phyloP scores from a whole-genome alignment of 176 grass and related monocot genomes.

The Lolium multiflorum region DNA sequence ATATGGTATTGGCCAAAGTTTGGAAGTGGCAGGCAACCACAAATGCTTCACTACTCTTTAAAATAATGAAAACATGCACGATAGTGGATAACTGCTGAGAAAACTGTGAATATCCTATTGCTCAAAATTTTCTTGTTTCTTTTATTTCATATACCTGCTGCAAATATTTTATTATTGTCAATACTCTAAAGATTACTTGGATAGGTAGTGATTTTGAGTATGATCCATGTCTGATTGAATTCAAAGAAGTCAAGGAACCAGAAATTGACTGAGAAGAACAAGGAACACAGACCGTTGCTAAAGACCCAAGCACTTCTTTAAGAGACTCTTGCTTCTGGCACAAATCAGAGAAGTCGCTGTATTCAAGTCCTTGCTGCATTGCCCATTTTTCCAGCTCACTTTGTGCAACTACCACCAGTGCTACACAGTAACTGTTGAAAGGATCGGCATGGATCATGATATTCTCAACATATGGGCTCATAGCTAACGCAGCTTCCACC shows the following conservation, averaged over 20 bases:
- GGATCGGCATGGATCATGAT: constrained; percentile 93
- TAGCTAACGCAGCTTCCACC: constrained; percentile 82
- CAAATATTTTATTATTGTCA: background rate
- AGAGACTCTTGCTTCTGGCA: constrained; percentile 81
- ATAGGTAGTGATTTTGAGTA: constrained; percentile 20
- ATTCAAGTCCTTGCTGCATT: constrained; percentile 58
- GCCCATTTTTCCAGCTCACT: constrained; percentile 79
- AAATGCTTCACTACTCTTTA: constrained; percentile 16
- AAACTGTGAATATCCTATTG: background rate
- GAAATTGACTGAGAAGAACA: constrained; percentile 15
- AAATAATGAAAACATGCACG: background rate
- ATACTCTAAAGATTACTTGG: background rate
- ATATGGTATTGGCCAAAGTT: background rate
- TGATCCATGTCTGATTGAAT: constrained; percentile 18
- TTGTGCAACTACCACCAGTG: constrained; percentile 69
- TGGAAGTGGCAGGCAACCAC: background rate
- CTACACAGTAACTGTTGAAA: constrained; percentile 86
- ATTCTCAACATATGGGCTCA: constrained; percentile 84
- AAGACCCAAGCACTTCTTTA: constrained; percentile 83
- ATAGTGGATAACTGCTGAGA: background rate
- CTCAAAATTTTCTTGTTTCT: background rate
- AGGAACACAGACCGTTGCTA: constrained; percentile 66
- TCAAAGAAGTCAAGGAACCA: constrained; percentile 15
- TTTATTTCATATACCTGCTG: background rate
- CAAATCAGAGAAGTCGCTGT: constrained; percentile 65